These are phyloP conservation scores for Talaromyces amestolkiae DNA, from an alignment of 2,329 filamentous ascomycete species.

Conservation along the genomic window DNA sequence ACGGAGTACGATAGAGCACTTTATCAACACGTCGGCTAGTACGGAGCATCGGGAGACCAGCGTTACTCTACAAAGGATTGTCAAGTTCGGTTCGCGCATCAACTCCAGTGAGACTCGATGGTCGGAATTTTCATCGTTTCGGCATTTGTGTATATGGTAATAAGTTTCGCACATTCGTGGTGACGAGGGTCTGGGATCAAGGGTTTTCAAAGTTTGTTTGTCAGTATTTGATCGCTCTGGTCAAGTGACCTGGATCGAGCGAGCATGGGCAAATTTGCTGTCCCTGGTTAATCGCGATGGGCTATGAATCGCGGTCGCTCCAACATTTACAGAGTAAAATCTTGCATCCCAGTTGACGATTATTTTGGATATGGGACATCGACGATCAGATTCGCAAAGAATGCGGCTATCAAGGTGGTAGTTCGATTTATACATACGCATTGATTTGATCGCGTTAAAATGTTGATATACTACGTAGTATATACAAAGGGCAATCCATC, in stretches of 20 bases:
- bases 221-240: not conserved
- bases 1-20: too few species aligned
- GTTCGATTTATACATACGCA: not conserved
- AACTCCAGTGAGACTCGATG: not conserved
- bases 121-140: not conserved
- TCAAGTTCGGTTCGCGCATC: not conserved
- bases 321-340: not conserved
- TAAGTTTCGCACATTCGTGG: not conserved
- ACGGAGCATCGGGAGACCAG: not conserved
- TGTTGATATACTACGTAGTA: too few species aligned
- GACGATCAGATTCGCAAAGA: not conserved
- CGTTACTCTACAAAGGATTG: not conserved
- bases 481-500: not conserved
- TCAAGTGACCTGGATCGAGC: slow-evolving; percentile 6
- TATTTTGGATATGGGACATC: not conserved
- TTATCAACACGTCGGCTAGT: not conserved
- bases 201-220: not conserved
- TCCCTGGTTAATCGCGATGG: not conserved
- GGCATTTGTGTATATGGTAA: not conserved
- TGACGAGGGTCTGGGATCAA: not conserved
- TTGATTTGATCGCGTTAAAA: not conserved
- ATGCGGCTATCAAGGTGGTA: not conserved
- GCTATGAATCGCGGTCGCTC: not conserved
- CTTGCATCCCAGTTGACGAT: not conserved
- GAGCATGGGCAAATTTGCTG: not conserved